These are phyloP conservation scores for Clavulina sp. DNA, from an alignment of 768 basidiomycete genomes.

Conservation along the genomic window DNA sequence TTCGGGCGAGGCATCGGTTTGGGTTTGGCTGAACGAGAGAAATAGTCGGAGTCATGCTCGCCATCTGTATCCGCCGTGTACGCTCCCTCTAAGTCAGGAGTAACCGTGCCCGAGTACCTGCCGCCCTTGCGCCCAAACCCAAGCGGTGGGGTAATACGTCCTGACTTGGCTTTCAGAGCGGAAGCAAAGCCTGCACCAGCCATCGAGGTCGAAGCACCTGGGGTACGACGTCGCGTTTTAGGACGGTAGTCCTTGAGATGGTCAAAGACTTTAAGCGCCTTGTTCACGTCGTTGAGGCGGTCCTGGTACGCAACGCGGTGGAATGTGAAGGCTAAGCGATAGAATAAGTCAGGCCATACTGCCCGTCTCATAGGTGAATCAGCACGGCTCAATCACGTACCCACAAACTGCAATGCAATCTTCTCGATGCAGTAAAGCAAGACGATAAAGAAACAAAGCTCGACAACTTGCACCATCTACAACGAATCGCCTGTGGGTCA, in stretches of 20 bases:
- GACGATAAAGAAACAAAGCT: constrained; percentile 61
- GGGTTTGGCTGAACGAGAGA: too few species aligned
- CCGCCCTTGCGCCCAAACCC: too few species aligned
- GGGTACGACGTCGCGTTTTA: too few species aligned
- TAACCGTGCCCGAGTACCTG: too few species aligned
- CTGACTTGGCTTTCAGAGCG: too few species aligned
- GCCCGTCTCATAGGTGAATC: constrained; percentile 2
- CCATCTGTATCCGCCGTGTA: too few species aligned
- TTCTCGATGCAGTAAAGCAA: constrained; percentile 44
- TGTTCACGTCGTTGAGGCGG: constrained; percentile 39
- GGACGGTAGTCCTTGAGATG: constrained; percentile 49
- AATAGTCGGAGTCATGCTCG: too few species aligned
- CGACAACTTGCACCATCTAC: constrained; percentile 44
- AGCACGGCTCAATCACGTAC: constrained; percentile 14
- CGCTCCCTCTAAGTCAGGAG: too few species aligned
- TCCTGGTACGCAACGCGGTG: constrained; percentile 64
- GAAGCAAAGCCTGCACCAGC: too few species aligned
- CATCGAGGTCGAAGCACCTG: too few species aligned
- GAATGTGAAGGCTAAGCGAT: constrained; percentile 54
- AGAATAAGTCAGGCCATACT: neutral
- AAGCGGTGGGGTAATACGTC: too few species aligned
- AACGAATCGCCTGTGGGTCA: neutral
- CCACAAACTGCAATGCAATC: constrained; percentile 53
- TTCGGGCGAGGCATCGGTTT: too few species aligned
- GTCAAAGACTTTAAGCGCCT: constrained; percentile 43